Evolutionary conservation across 179 eudicot genomes (phyloP).

Genomic region (Sideroxylon spinosum): DNA sequence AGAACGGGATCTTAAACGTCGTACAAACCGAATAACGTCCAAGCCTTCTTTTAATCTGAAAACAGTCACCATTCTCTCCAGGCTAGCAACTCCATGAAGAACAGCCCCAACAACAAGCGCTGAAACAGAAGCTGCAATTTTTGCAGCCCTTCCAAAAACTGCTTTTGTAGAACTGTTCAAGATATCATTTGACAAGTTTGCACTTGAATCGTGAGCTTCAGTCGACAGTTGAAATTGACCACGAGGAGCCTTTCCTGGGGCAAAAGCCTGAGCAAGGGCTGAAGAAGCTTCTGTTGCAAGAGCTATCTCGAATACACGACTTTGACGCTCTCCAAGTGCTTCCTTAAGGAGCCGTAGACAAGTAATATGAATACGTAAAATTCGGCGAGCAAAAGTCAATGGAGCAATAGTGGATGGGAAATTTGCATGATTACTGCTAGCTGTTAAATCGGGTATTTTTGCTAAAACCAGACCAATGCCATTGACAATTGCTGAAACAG

Average conservation of each 20-base stretch:
- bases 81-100: slow-evolving; percentile 85
- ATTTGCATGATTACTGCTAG: slow-evolving; percentile 41
- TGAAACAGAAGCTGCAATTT: slow-evolving; percentile 74
- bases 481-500: slow-evolving; percentile 82
- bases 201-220: slow-evolving; percentile 56
- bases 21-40: slow-evolving; percentile 69
- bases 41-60: slow-evolving; percentile 83
- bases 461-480: slow-evolving; percentile 73
- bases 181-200: slow-evolving; percentile 48
- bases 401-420: slow-evolving; percentile 49
- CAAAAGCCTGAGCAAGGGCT: slow-evolving; percentile 65
- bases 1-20: slow-evolving; percentile 64
- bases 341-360: slow-evolving; percentile 84
- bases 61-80: slow-evolving; percentile 90
- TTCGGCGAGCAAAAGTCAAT: slow-evolving; percentile 64
- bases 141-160: slow-evolving; percentile 59
- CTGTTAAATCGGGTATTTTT: slow-evolving; percentile 71
- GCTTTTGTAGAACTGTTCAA: slow-evolving; percentile 51
- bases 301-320: slow-evolving; percentile 96
- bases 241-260: slow-evolving; percentile 70
- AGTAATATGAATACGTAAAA: slow-evolving; percentile 66
- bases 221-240: slow-evolving; percentile 71
- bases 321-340: slow-evolving; percentile 94
- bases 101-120: slow-evolving; percentile 81
- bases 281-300: slow-evolving; percentile 92